These are phyloP conservation scores for Phytophthora tubulina DNA, from an alignment of 352 stramenopile genomes.

Conservation along the genomic window DNA sequence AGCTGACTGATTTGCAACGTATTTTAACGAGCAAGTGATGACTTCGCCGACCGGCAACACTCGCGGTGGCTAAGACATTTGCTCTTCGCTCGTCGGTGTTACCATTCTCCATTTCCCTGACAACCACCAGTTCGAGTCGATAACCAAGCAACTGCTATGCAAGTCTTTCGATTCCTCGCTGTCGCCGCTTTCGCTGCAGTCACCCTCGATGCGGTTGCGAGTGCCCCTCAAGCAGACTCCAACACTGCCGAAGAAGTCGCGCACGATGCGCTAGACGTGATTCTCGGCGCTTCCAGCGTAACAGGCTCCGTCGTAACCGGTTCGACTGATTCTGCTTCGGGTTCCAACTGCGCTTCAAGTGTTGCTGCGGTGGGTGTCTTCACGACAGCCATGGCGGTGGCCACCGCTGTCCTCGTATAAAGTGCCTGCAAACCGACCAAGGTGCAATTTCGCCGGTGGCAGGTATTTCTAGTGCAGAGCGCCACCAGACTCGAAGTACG, in stretches of 20 bases:
- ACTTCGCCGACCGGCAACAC: not conserved
- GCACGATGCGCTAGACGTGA: slow-evolving; percentile 31
- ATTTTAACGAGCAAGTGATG: slow-evolving; percentile 20
- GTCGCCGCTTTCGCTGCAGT: slow-evolving; percentile 7
- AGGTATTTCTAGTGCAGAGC: slow-evolving; percentile 18
- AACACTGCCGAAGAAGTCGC: slow-evolving; percentile 20
- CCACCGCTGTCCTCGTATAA: slow-evolving; percentile 18
- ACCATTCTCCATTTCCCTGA: not conserved
- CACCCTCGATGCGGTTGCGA: slow-evolving; percentile 16
- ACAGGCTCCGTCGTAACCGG: slow-evolving; percentile 16
- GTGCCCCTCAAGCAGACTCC: slow-evolving; percentile 20
- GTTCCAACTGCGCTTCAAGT: slow-evolving; percentile 24
- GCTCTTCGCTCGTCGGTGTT: not conserved
- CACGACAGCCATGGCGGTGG: slow-evolving; percentile 20
- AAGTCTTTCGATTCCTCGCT: slow-evolving; percentile 20
- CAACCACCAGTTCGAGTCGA: slow-evolving; percentile 9
- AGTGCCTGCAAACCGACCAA: not conserved
- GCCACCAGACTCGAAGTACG: not conserved
- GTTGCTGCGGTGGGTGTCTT: slow-evolving; percentile 9
- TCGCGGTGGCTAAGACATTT: not conserved
- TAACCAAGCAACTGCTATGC: slow-evolving; percentile 23
- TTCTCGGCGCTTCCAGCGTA: slow-evolving; percentile 30
- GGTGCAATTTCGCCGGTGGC: not conserved
- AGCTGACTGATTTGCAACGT: slow-evolving; percentile 14
- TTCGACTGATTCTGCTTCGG: not conserved